These are phyloP conservation scores for Ajuga chamaepitys DNA, from an alignment of 257 asterid species.

Conservation along the genomic window DNA sequence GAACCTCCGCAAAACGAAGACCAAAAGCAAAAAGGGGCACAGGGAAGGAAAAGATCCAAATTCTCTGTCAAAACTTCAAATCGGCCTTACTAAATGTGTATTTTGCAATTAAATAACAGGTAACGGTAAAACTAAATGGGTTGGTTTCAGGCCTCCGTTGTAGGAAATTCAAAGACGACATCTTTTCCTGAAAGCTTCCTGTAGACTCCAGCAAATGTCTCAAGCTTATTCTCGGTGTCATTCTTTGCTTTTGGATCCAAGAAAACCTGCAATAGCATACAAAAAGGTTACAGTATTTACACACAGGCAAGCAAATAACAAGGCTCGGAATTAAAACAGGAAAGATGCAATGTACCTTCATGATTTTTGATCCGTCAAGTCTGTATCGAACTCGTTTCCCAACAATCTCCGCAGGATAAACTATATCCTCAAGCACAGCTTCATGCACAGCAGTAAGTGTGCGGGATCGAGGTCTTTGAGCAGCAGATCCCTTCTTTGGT, in stretches of 20 bases:
- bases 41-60: background rate
- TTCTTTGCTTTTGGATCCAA: constrained; percentile 51
- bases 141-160: constrained; percentile 22
- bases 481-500: constrained; percentile 77
- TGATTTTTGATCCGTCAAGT: constrained; percentile 65
- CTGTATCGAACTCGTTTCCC: constrained; percentile 60
- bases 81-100: constrained; percentile 14
- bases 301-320: no score
- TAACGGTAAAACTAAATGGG: background rate
- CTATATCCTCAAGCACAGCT: constrained; percentile 66
- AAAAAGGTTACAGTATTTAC: background rate
- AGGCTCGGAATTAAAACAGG: background rate
- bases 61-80: constrained; percentile 31
- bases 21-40: constrained; percentile 10
- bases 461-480: constrained; percentile 56
- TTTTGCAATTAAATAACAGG: constrained; percentile 1
- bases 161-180: constrained; percentile 40
- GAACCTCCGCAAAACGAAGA: no score
- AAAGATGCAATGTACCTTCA: constrained; percentile 41
- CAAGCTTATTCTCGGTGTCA: constrained; percentile 46
- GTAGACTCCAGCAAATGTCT: constrained; percentile 54
- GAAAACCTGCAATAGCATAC: constrained; percentile 27
- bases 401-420: constrained; percentile 65
- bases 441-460: constrained; percentile 76
- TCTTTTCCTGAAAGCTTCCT: constrained; percentile 56